A percentile compares a stretch with the other conserved stretches of the same genome.
Evolutionary conservation across 345 rosid species (phyloP).

Genomic region (Acer negundo): DNA sequence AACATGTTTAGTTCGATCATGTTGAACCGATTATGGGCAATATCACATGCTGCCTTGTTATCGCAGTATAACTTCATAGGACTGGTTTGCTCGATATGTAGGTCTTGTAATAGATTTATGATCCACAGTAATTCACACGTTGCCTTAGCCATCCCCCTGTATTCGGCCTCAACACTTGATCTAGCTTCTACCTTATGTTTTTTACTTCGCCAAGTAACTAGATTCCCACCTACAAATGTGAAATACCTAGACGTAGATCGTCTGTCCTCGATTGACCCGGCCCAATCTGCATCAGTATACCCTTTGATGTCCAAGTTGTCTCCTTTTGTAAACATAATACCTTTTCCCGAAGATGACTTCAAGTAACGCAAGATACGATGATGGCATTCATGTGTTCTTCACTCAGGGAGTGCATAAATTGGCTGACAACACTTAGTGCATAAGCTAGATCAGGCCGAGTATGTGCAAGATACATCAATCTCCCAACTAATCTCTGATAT

Average conservation of each 20-base stretch:
- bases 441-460: not conserved
- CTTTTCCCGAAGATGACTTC: not conserved
- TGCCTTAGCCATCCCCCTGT: not conserved
- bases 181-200: not conserved
- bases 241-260: not conserved
- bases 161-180: not conserved
- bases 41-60: not conserved
- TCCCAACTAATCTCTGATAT: not conserved
- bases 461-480: not conserved
- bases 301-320: not conserved
- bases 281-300: not conserved
- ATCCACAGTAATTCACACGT: not conserved
- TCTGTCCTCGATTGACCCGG: not conserved
- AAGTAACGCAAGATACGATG: not conserved
- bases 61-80: not conserved
- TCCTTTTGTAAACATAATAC: not conserved
- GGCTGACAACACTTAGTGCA: not conserved
- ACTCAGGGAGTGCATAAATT: not conserved
- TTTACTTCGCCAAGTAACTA: not conserved
- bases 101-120: not conserved
- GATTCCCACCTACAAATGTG: not conserved
- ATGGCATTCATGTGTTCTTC: not conserved
- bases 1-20: not conserved
- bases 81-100: not conserved
- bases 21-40: not conserved